Evolutionary conservation across 345 rosid species (phyloP).

Genomic region (Physaria fendleri): DNA sequence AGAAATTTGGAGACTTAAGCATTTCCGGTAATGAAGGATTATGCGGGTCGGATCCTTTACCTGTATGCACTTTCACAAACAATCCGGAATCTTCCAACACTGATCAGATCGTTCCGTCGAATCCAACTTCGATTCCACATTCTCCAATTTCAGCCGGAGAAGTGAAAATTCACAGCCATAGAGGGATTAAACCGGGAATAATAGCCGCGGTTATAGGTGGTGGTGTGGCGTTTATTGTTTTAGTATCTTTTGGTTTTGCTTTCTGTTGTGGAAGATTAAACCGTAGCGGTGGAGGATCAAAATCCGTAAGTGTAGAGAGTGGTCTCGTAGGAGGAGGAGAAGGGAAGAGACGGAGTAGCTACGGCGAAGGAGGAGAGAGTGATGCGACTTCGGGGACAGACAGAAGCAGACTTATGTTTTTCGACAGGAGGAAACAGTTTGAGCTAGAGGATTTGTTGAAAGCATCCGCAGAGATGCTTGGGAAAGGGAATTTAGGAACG

Average conservation of each 20-base stretch:
- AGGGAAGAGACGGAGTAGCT: constrained; percentile 37
- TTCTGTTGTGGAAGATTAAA: constrained; percentile 56
- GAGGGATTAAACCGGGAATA: constrained; percentile 51
- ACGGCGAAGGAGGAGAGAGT: constrained; percentile 50
- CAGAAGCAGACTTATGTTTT: constrained; percentile 70
- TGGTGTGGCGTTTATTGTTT: constrained; percentile 47
- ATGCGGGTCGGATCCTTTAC: constrained; percentile 70
- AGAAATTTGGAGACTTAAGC: constrained; percentile 52
- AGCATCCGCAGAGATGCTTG: constrained; percentile 97
- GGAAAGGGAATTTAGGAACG: constrained; percentile 88
- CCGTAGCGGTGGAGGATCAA: constrained; percentile 30
- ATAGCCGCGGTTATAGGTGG: constrained; percentile 67
- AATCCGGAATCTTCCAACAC: constrained; percentile 35
- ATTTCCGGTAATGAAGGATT: constrained; percentile 73
- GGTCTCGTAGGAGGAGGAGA: constrained; percentile 47
- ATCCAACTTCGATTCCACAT: constrained; percentile 66
- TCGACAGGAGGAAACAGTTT: constrained; percentile 65
- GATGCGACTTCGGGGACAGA: constrained; percentile 73
- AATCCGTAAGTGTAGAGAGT: constrained; percentile 35
- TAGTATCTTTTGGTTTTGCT: constrained; percentile 56
- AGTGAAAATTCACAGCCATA: constrained; percentile 1
- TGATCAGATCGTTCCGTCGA: constrained; percentile 59
- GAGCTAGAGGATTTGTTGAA: constrained; percentile 80
- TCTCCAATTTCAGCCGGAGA: constrained; percentile 24
- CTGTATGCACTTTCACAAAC: constrained; percentile 47